A percentile compares a stretch with the other conserved stretches of the same genome.
Conservation (phyloP, 345 rosid genomes). For the Heritiera littoralis region DNA sequence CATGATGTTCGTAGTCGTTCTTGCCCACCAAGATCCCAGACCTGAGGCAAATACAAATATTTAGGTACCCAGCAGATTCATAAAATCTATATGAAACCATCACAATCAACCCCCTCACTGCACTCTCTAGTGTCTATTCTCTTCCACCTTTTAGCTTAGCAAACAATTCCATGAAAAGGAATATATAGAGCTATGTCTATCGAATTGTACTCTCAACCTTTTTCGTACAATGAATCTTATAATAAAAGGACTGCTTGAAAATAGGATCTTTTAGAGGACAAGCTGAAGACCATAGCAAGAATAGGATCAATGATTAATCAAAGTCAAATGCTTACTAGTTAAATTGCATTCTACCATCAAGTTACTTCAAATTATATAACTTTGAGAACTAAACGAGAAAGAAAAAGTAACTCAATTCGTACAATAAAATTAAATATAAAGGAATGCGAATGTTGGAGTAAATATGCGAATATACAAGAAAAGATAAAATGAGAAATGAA, state of each 20-base stretch:
- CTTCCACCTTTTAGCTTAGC: not conserved
- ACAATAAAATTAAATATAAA: not conserved
- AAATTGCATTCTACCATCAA: not conserved
- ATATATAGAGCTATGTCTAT: not conserved
- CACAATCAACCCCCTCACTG: not conserved
- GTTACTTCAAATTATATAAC: not conserved
- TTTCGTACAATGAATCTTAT: not conserved
- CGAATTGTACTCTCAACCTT: not conserved
- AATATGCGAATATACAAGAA: no score
- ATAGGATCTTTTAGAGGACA: not conserved
- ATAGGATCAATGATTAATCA: not conserved
- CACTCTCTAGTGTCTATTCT: not conserved
- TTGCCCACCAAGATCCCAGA: conserved; percentile 98
- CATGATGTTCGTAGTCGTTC: conserved; percentile 90
- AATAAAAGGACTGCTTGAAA: not conserved
- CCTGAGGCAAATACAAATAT: conserved; percentile 42
- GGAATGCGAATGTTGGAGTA: not conserved
- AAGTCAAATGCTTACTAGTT: not conserved
- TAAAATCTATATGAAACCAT: not conserved
- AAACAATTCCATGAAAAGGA: not conserved
- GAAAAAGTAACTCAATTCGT: not conserved
- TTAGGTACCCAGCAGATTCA: not conserved
- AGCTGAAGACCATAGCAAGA: not conserved
- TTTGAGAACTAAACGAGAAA: not conserved
- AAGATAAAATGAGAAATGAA: no score